phyloP scores from a whole-genome alignment of 2,329 filamentous ascomycete genomes.

The Fusarium nygamai region DNA sequence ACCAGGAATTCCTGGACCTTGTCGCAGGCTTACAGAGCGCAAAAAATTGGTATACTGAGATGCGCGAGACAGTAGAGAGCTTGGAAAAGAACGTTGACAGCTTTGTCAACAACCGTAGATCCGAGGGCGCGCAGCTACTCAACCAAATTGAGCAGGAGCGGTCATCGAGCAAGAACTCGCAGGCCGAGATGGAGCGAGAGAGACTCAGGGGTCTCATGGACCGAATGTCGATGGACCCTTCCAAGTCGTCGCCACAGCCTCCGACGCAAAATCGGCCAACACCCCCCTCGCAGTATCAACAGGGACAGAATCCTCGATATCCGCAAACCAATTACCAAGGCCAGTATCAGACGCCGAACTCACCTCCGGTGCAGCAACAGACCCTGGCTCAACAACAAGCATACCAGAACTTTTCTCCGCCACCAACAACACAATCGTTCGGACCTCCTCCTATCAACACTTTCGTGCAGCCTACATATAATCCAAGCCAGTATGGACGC shows the following conservation, averaged over 20 bases:
- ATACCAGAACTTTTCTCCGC: constrained; percentile 54
- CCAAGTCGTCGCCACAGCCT: constrained; percentile 54
- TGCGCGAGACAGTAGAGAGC: constrained; percentile 93
- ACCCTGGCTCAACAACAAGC: constrained; percentile 52
- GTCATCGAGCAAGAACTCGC: constrained; percentile 65
- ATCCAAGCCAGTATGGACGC: constrained; percentile 68
- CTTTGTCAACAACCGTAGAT: constrained; percentile 93
- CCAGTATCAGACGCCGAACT: constrained; percentile 66
- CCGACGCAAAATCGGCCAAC: constrained; percentile 43
- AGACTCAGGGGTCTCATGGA: constrained; percentile 92
- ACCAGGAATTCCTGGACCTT: constrained; percentile 92
- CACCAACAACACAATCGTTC: constrained; percentile 37
- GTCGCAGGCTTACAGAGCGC: constrained; percentile 86
- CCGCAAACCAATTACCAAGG: constrained; percentile 63
- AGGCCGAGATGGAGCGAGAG: constrained; percentile 87
- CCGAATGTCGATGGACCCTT: constrained; percentile 86
- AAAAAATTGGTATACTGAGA: constrained; percentile 93
- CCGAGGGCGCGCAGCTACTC: constrained; percentile 90
- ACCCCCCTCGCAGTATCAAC: constrained; percentile 28
- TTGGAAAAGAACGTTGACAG: constrained; percentile 95
- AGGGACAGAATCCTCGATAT: constrained; percentile 58
- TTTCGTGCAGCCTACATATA: constrained; percentile 64
- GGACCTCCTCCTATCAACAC: constrained; percentile 53
- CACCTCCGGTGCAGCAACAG: constrained; percentile 58
- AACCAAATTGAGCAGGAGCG: constrained; percentile 86